These are phyloP conservation scores for Asterochloris erici DNA, from an alignment of 139 green algal genomes.

Conservation along the genomic window DNA sequence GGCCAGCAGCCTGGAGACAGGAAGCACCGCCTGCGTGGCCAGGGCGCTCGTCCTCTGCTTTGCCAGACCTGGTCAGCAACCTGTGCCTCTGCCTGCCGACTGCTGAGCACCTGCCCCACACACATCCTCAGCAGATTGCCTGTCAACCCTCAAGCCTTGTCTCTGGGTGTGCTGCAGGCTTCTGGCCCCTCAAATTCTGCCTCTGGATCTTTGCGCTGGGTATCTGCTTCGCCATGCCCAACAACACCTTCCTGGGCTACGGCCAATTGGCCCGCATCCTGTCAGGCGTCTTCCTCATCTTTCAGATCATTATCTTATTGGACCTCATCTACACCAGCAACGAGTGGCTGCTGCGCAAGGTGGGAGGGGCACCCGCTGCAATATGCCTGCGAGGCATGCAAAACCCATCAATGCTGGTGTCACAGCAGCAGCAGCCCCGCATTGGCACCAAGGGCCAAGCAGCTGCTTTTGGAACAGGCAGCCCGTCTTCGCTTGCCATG, in stretches of 20 bases:
- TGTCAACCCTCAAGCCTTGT: background rate
- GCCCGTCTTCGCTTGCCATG: too few species aligned
- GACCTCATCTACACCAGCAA: slow-evolving; percentile 63
- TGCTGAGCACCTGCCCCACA: background rate
- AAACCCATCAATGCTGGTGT: too few species aligned
- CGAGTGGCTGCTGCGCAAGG: slow-evolving; percentile 23
- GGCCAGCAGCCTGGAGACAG: too few species aligned
- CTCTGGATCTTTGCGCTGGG: slow-evolving; percentile 52
- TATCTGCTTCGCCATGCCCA: slow-evolving; percentile 62
- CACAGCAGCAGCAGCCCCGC: background rate
- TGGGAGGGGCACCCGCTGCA: background rate
- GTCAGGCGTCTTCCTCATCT: slow-evolving; percentile 70
- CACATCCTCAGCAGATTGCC: background rate
- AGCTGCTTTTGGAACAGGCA: too few species aligned
- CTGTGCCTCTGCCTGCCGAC: background rate
- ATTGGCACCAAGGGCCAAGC: background rate
- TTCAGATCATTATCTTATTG: slow-evolving; percentile 78
- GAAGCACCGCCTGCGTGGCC: too few species aligned
- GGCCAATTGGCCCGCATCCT: slow-evolving; percentile 50
- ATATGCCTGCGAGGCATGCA: background rate
- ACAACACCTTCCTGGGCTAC: slow-evolving; percentile 49
- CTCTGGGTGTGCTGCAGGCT: slow-evolving; percentile 12
- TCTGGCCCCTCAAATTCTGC: slow-evolving; percentile 58
- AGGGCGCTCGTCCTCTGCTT: too few species aligned
- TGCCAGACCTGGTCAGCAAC: too few species aligned